Percentiles rank a stretch among this genome's conserved stretches.
Conservation (phyloP, 805 yeast genomes). For the Candida methanosorbosa region DNA sequence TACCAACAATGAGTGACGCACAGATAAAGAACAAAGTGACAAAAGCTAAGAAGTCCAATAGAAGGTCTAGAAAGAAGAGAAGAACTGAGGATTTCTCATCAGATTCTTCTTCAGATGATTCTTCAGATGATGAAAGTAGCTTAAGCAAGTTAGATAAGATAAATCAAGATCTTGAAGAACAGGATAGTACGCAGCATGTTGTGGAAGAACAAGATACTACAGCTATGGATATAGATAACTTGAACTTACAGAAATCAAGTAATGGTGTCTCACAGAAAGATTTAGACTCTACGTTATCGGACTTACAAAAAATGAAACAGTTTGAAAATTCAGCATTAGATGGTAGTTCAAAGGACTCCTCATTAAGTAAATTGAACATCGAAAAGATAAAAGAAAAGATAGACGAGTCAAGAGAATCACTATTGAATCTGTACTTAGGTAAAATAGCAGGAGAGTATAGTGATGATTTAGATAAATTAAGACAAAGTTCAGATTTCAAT, state of each 20-base stretch:
- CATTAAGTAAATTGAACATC: constrained; percentile 17
- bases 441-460: constrained; percentile 52
- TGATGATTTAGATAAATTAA: constrained; percentile 49
- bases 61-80: constrained; percentile 68
- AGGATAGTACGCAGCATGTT: constrained; percentile 1
- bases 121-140: constrained; percentile 19
- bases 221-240: constrained; percentile 3
- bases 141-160: neutral
- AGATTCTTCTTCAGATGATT: constrained; percentile 38
- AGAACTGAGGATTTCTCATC: constrained; percentile 71
- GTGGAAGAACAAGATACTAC: constrained; percentile 1
- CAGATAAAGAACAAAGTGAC: no score
- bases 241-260: constrained; percentile 23
- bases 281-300: constrained; percentile 8
- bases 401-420: constrained; percentile 23
- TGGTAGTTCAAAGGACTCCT: constrained; percentile 1
- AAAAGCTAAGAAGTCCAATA: constrained; percentile 16
- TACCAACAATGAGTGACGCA: no score
- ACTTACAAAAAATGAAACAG: constrained; percentile 3
- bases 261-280: constrained; percentile 7
- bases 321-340: constrained; percentile 4
- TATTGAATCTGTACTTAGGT: constrained; percentile 43
- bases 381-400: constrained; percentile 20
- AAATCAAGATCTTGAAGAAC: constrained; percentile 6
- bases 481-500: constrained; percentile 57